These are phyloP conservation scores for Aureobasidium uvarum DNA, from an alignment of 2,329 filamentous ascomycete species.

Conservation along the genomic window DNA sequence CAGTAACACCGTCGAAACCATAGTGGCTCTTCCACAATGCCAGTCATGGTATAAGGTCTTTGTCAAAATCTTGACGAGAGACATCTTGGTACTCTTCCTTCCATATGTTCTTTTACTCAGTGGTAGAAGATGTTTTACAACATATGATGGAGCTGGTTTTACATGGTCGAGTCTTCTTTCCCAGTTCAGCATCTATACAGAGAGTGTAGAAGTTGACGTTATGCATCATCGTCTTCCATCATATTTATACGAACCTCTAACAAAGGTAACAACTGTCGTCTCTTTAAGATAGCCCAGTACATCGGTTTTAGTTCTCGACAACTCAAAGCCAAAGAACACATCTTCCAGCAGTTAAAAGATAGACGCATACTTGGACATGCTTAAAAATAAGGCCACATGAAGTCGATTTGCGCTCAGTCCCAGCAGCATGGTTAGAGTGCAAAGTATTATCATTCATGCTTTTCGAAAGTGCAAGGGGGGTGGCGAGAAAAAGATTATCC, in stretches of 20 bases:
- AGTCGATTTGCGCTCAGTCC: not conserved
- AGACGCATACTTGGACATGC: not conserved
- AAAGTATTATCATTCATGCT: not conserved
- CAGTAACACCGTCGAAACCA: not conserved
- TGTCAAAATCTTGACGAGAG: not conserved
- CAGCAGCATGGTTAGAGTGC: constrained; percentile 3
- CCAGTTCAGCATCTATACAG: too few species aligned
- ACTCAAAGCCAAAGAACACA: not conserved
- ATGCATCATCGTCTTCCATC: too few species aligned
- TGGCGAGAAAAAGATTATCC: not conserved
- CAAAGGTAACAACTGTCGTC: not conserved
- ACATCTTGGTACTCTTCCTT: not conserved
- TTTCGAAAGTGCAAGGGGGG: not conserved
- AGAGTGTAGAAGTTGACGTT: too few species aligned
- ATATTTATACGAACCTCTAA: too few species aligned
- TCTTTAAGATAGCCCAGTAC: not conserved
- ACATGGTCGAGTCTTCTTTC: too few species aligned
- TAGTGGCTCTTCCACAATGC: not conserved
- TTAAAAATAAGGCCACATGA: not conserved
- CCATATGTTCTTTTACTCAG: not conserved
- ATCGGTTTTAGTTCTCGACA: not conserved
- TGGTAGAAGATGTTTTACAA: not conserved
- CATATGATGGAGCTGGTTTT: not conserved
- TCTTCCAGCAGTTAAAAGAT: not conserved
- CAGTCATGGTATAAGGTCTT: not conserved